Conservation (phyloP, 2,329 filamentous ascomycete genomes). For the Tothia fuscella region DNA sequence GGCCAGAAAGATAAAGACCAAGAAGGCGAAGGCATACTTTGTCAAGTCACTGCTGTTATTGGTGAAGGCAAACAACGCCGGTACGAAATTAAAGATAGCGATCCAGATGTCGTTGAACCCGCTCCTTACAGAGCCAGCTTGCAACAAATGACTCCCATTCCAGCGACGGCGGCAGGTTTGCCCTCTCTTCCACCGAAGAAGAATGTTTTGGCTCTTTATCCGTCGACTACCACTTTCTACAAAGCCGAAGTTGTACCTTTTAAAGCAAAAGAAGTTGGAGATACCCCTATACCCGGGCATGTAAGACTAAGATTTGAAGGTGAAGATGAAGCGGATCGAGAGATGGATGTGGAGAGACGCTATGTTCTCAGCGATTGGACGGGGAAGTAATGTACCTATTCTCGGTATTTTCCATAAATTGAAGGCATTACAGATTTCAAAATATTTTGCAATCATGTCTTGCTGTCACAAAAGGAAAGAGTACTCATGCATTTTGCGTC, state of each 20-base stretch:
- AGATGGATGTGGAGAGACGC: constrained; percentile 37
- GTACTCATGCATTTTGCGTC: too few species aligned
- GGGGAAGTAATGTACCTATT: too few species aligned
- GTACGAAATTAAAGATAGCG: constrained; percentile 41
- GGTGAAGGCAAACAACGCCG: constrained; percentile 40
- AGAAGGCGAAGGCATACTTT: constrained; percentile 41
- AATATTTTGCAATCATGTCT: too few species aligned
- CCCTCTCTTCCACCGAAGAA: constrained; percentile 29
- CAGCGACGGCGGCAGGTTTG: constrained; percentile 31
- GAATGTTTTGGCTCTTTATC: constrained; percentile 38
- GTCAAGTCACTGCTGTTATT: constrained; percentile 38
- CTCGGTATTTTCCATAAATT: too few species aligned
- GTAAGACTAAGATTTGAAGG: constrained; percentile 37
- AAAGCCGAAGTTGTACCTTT: constrained; percentile 36
- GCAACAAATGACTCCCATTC: constrained; percentile 33
- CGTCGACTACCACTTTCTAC: constrained; percentile 42
- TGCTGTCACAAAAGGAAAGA: too few species aligned
- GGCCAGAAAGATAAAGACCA: not conserved
- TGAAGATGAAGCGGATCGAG: constrained; percentile 32
- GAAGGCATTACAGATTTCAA: too few species aligned
- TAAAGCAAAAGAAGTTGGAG: constrained; percentile 23
- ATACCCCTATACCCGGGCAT: constrained; percentile 14
- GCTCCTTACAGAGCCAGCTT: constrained; percentile 34
- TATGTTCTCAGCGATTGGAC: constrained; percentile 29
- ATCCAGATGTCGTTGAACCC: constrained; percentile 28